Base-by-base conservation (phyloP, 2,329 filamentous ascomycete genomes). In the Verticillium isaacii region DNA sequence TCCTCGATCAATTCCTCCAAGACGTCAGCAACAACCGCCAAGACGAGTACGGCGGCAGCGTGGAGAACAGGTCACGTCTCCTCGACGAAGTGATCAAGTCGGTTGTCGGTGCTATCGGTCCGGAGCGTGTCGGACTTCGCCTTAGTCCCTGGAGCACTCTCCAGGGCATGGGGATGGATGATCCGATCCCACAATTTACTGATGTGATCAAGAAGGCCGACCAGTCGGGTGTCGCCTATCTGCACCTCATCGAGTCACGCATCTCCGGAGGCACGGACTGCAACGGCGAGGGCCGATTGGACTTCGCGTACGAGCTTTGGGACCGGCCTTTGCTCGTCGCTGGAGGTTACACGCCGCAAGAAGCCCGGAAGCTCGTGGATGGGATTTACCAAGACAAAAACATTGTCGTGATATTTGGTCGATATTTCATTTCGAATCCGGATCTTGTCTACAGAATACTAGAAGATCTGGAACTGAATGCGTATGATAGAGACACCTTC, bases 151-250 rank as follows among this genome's bases (percentile, higher is more conserved):
- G 82, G 75, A 82, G 80, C 56, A 72, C 74, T 0, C 89, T 86
- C 73, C 85, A 89, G 63, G 81, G 81, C 45, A 87, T 90, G 87
- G 74, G 75, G 2, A 88, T 89, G 84, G 66, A 72, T 0, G 79
- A 90, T 56, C 87, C 87, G 0, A 68, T 85, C 9, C 83, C 86
- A 1, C 87, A 90, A 63, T 91, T 90, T 68, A 75, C 74, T 0
- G 78, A 90, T 66, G 68, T 89, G 9, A 77, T 86, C 57, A 12
- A 29, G 37, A 78, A 82, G 52, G 74, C 86, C 11, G 81, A 79
- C 59, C 71, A 76, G 32, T 70, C 87, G 1, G 77, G 81, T 2
- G 74, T 89, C 25, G 80, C 84, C 0, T 89, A 83, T 69, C 66
- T 86, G 36, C 85, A 88, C 69, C 64, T 87, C 2, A 77, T 89